Percentiles rank a stretch among this genome's conserved stretches.
Evolutionary conservation across 2,329 filamentous ascomycete species (phyloP).

Genomic region (Aurifilum marmelostoma): DNA sequence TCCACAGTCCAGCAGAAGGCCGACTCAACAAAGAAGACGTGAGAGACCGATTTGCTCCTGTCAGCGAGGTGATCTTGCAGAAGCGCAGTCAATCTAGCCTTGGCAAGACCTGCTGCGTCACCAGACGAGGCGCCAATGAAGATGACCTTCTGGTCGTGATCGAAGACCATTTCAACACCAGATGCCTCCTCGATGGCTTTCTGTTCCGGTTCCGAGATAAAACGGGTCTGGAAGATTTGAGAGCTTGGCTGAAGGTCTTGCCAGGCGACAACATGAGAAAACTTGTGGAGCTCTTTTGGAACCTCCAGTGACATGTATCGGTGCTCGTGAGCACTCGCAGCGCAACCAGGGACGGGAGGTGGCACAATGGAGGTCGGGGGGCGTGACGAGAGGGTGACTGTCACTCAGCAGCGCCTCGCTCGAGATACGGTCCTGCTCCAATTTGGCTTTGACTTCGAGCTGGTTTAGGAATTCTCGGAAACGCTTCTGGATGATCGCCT

Average conservation of each 20-base stretch:
- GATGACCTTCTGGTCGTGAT: constrained; percentile 15
- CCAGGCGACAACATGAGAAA: background rate
- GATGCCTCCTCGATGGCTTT: background rate
- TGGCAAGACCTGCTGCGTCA: constrained; percentile 5
- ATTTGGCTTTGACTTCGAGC: constrained; percentile 42
- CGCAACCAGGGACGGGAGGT: background rate
- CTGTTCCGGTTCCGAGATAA: constrained; percentile 7
- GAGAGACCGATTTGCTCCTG: background rate
- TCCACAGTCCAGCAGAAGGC: constrained; percentile 31
- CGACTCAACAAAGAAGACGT: constrained; percentile 18
- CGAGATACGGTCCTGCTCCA: background rate
- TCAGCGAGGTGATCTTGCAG: background rate
- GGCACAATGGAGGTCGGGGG: background rate
- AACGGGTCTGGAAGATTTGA: background rate
- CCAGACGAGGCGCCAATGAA: constrained; percentile 15
- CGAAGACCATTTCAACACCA: constrained; percentile 1
- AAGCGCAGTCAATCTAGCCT: constrained; percentile 11
- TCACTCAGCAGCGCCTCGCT: background rate
- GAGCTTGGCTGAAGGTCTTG: constrained; percentile 10
- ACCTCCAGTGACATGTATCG: background rate
- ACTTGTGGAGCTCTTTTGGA: background rate
- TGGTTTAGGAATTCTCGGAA: constrained; percentile 13
- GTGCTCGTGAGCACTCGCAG: background rate
- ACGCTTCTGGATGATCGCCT: constrained; percentile 10
- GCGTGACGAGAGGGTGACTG: constrained; percentile 1